A percentile compares a stretch with the other conserved stretches of the same genome.
phyloP scores from a whole-genome alignment of 768 basidiomycete species.

The Boletus coccyginus region DNA sequence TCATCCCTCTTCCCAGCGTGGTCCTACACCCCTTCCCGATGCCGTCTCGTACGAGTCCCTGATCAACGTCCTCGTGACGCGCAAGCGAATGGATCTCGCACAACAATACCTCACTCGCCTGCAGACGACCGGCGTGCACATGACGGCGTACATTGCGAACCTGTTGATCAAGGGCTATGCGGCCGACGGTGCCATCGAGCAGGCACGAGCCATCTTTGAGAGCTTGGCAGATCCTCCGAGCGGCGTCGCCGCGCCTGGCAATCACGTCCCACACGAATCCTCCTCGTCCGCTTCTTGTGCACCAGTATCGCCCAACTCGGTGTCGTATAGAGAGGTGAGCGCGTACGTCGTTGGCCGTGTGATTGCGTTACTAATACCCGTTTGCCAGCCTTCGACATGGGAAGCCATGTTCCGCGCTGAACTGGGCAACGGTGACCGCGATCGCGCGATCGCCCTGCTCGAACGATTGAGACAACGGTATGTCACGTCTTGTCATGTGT shows the following conservation, averaged over 20 bases:
- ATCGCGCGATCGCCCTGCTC: constrained; percentile 65
- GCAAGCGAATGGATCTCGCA: constrained; percentile 76
- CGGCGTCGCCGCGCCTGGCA: constrained; percentile 85
- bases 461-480: constrained; percentile 72
- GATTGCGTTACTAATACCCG: not conserved
- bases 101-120: constrained; percentile 65
- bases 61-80: constrained; percentile 80
- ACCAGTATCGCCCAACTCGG: constrained; percentile 41
- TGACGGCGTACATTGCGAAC: constrained; percentile 96
- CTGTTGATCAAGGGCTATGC: constrained; percentile 57
- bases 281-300: constrained; percentile 28
- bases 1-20: constrained; percentile 42
- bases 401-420: constrained; percentile 96
- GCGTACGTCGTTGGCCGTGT: too few relatives aligned
- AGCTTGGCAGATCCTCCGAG: constrained; percentile 72
- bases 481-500: not conserved
- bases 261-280: constrained; percentile 71
- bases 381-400: constrained; percentile 78
- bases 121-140: constrained; percentile 60
- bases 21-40: constrained; percentile 52
- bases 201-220: constrained; percentile 79
- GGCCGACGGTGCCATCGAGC: constrained; percentile 62
- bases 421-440: constrained; percentile 70
- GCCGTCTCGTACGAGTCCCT: constrained; percentile 88
- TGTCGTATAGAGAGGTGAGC: constrained; percentile 33